These are phyloP conservation scores for Geosmithia flava DNA, from an alignment of 2,329 filamentous ascomycete genomes.

Conservation along the genomic window DNA sequence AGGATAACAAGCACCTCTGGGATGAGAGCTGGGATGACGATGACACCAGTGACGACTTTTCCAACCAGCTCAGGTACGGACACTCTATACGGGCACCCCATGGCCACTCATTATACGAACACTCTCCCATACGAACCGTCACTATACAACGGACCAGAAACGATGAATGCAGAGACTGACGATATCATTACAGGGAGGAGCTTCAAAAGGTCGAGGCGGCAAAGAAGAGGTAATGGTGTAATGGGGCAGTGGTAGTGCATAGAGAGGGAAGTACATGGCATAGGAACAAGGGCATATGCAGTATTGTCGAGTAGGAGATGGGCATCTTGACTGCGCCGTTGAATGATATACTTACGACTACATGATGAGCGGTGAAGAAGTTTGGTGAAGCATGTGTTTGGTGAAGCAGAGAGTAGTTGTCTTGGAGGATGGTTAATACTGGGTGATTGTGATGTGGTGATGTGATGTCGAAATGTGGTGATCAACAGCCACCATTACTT, in stretches of 20 bases:
- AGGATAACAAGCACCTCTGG: conserved; percentile 72
- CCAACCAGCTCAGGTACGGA: conserved; percentile 78
- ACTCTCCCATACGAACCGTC: neutral
- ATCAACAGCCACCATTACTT: too few species aligned
- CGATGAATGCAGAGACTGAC: neutral
- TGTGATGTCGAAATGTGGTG: too few species aligned
- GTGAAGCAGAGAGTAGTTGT: too few species aligned
- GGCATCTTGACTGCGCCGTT: too few species aligned
- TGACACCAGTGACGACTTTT: conserved; percentile 94
- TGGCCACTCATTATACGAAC: neutral
- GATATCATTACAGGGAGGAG: conserved; percentile 53
- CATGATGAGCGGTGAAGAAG: too few species aligned
- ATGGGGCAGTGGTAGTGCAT: neutral
- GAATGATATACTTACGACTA: too few species aligned
- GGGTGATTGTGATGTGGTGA: too few species aligned
- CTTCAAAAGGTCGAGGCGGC: conserved; percentile 82
- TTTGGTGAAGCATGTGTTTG: too few species aligned
- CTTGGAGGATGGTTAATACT: too few species aligned
- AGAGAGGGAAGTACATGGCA: neutral
- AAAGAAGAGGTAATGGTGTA: conserved; percentile 23
- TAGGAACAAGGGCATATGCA: neutral
- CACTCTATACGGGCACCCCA: neutral
- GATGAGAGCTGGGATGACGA: conserved; percentile 99
- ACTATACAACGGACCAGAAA: neutral
- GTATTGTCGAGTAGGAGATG: neutral